Conservation (phyloP, 1,139 yeast species). For the Sugiyamaella japonica region DNA sequence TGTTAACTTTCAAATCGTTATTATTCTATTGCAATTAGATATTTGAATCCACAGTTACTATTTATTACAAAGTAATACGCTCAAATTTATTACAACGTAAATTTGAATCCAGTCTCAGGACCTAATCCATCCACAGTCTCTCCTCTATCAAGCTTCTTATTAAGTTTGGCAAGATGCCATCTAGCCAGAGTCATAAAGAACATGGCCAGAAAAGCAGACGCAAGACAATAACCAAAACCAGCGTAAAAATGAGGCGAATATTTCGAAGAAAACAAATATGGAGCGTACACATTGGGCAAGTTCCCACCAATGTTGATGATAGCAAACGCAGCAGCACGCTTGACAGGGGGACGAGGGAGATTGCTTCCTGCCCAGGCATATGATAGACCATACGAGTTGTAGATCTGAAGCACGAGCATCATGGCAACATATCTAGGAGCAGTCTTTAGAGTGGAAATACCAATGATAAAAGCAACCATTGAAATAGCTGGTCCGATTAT, state of each 20-base stretch:
- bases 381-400: constrained; percentile 56
- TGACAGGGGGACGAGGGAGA: constrained; percentile 52
- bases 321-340: constrained; percentile 47
- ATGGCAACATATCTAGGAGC: constrained; percentile 62
- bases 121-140: constrained; percentile 34
- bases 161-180: constrained; percentile 24
- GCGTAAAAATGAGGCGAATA: constrained; percentile 34
- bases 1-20: no score
- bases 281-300: constrained; percentile 33
- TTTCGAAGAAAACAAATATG: constrained; percentile 30
- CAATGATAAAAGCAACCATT: constrained; percentile 52
- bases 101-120: constrained; percentile 34
- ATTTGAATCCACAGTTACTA: no score
- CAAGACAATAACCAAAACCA: constrained; percentile 34
- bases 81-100: constrained; percentile 23
- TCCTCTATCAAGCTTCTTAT: constrained; percentile 32
- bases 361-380: constrained; percentile 59
- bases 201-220: constrained; percentile 26
- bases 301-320: constrained; percentile 34
- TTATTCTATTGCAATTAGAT: no score
- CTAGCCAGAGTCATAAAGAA: constrained; percentile 25
- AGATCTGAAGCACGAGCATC: constrained; percentile 61
- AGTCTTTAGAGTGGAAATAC: constrained; percentile 55
- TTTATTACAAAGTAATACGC: no score
- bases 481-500: constrained; percentile 49